Base-by-base conservation (phyloP, 352 stramenopile genomes). In the Hyaloperonospora brassicae region DNA sequence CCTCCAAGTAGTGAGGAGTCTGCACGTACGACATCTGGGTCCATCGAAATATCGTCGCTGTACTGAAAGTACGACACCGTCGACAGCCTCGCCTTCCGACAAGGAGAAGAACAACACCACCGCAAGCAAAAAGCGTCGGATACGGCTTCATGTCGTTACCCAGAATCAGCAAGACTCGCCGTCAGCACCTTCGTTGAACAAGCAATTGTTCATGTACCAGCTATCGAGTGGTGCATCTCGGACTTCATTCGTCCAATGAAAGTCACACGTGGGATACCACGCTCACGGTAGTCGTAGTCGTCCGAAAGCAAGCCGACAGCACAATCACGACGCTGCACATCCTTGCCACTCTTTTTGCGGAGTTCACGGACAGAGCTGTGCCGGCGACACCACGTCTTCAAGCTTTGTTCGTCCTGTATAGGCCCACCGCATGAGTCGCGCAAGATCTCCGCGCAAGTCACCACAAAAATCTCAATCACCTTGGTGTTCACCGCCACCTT, bases 91-190 rank as follows among this genome's bases (percentile, higher is more conserved):
- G n/a, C 81, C 84, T 54, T 94, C 84, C 47, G 82, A 91, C 60
- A 95, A n/a, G n/a, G n/a, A 95, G 71, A 95, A 93, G 70, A 95
- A 95, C 24, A 82, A 80, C 12, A 95, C 68, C 24, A 90, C 79
- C 0, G 84, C 84, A 7, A 92, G 67, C 31, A 95, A 56, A 62
- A 95, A 92, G 84, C 70, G 90, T 95, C 24, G 80, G 80, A 47
- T 95, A 82, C 43, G 84, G 84, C 70, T 95, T 91, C 84, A 96
- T 96, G 73, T 96, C 84, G 68, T 92, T 94, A 89, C 95, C 86
- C 36, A 96, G 58, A 79, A 96, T 95, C 43, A 96, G 58, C 50
- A 94, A 56, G 72, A 94, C 61, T 92, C 88, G 66, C 84, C 86
- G 42, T 87, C 76, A 0, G 84, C 82, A 47, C 86, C 86, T 74